Evolutionary conservation across 495 filamentous ascomycete species (phyloP).

Genomic region (Talaromyces wortmannii): DNA sequence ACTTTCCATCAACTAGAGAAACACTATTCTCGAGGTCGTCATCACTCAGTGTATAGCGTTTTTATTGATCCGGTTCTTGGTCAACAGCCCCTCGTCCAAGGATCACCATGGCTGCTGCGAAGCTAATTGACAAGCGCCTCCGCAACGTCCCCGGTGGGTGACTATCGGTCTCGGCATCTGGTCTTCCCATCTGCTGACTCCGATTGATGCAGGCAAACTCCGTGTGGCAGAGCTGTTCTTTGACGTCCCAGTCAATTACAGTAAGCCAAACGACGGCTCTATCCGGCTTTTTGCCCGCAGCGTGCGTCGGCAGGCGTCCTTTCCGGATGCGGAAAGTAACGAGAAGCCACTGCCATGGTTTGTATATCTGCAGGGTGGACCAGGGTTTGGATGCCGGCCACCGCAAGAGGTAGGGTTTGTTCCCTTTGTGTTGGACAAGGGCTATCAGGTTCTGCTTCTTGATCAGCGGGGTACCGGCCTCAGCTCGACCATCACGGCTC

Average conservation of each 20-base stretch:
- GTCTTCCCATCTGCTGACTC: background rate
- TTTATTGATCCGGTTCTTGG: no score
- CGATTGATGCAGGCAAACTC: conserved; percentile 53
- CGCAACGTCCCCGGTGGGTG: conserved; percentile 37
- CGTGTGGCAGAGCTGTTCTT: conserved; percentile 77
- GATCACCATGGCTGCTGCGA: conserved; percentile 27
- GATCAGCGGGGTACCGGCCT: conserved; percentile 88
- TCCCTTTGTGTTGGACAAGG: conserved; percentile 63
- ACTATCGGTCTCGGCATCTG: background rate
- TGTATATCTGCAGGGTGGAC: conserved; percentile 67
- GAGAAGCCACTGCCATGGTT: conserved; percentile 53
- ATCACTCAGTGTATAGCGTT: no score
- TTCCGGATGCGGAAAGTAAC: conserved; percentile 47
- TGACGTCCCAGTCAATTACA: conserved; percentile 72
- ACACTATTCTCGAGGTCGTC: no score
- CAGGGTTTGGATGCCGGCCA: conserved; percentile 64
- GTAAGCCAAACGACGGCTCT: conserved; percentile 49
- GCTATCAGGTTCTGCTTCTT: conserved; percentile 74
- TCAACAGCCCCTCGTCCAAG: no score
- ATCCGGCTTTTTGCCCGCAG: conserved; percentile 73
- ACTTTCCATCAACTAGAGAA: no score
- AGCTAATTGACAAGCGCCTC: conserved; percentile 33
- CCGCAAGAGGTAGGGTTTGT: conserved; percentile 68
- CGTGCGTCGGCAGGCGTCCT: conserved; percentile 54
- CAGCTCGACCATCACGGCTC: conserved; percentile 68